Base-by-base conservation (phyloP, 305 asterid genomes). In the Fraxinus nigra region DNA sequence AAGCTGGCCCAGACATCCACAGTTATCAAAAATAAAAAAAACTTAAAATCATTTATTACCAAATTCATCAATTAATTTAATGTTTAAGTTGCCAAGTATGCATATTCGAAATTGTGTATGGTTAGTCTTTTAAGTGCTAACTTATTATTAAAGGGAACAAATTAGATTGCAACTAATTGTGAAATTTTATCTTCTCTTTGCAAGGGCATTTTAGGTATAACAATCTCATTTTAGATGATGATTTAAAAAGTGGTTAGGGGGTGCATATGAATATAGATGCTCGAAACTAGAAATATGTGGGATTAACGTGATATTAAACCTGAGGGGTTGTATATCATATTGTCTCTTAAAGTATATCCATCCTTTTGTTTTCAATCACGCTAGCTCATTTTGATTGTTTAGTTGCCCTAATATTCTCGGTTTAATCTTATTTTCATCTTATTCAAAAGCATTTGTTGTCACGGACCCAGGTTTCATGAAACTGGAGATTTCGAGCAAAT, bases 401-500 rank as follows among this genome's bases (percentile, higher is more conserved):
- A 37, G 38, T 70, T 67, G 28, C 38, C 7, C 81, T 76, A 78
- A 33, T 72, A 65, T 40, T 74, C 59, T 37, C 79, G 34, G 77
- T 82, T 77, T 30, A 63, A 24, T 84, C 72, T 48, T 74, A 40
- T 76, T 56, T 65, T 48, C 65, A 20, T 34, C 79, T 67, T 82
- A 43, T 43, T 85, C 56, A 78, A 40, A 77, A 24, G 16, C 81
- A 72, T 82, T 78, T 85, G 72, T 80, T 88, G 72, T 72, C 67
- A 82, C 85, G 83, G 65, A 38, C 82, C 46, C 89, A 95, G 99
- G 98, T 90, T 88, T 85, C 84, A 86, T 82, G 87, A 80, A 78
- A 80, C 75, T 84, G 97, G 90, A 85, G 93, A 90, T 84, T 88
- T 86, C 78, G 97, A 94, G 84, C 97, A 91, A 85, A 86, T 96